Evolutionary conservation across 208 protist genomes (phyloP).

Genomic region (Strigomonas oncopelti): DNA sequence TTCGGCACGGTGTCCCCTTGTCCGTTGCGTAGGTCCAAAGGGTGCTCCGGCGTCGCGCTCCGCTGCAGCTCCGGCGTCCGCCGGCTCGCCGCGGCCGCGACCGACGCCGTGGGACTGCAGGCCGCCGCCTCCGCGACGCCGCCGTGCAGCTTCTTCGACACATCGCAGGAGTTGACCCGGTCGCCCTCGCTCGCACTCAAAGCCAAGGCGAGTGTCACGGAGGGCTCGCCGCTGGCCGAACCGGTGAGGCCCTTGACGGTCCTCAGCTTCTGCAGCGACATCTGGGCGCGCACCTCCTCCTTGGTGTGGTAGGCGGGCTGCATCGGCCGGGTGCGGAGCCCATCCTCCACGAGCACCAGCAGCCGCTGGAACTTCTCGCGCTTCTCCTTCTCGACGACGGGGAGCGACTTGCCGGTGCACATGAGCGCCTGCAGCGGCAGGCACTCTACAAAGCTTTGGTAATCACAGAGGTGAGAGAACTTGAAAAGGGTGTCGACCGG

Average conservation of each 20-base stretch:
- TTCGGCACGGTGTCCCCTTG: not conserved
- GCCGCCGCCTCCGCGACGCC: no score
- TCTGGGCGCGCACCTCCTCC: not conserved
- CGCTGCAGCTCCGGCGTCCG: no score
- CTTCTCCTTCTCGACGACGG: conserved; percentile 11
- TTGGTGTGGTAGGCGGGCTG: conserved; percentile 1
- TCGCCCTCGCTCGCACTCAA: not conserved
- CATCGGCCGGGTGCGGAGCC: conserved; percentile 29
- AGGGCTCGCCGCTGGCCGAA: not conserved
- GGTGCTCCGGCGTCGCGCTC: not conserved
- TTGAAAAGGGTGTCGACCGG: conserved; percentile 35
- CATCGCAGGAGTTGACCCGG: not conserved
- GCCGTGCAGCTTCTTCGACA: not conserved
- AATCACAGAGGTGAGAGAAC: conserved; percentile 9
- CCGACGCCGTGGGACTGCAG: no score
- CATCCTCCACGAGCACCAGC: conserved; percentile 32
- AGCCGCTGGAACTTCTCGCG: conserved; percentile 18
- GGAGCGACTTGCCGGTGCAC: conserved; percentile 17
- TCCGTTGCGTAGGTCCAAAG: not conserved
- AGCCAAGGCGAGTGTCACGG: not conserved
- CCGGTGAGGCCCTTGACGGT: not conserved
- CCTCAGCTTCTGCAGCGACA: not conserved
- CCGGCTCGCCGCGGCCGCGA: no score
- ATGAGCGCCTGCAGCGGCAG: conserved; percentile 11
- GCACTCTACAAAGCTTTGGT: conserved; percentile 13